Base-by-base conservation (phyloP, 352 stramenopile species). In the Globisporangium middletonii region DNA sequence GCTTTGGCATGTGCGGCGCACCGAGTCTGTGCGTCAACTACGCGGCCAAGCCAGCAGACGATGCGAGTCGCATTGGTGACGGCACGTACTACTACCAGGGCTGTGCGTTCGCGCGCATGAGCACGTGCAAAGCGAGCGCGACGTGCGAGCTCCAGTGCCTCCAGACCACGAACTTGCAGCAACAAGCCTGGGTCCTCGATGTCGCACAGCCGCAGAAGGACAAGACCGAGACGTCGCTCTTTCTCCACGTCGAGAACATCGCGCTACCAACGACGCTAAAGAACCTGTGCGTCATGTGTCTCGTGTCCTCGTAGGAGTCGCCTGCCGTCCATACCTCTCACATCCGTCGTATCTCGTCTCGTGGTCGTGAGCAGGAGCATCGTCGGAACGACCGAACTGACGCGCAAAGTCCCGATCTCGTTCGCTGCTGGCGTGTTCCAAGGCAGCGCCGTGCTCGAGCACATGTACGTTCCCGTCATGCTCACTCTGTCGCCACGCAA, bases 81-180 rank as follows among this genome's bases (percentile, higher is more conserved):
- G 75, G 71, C 18, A 75, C 72, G 51, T 88, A 86, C 55, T 87
- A 88, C 62, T 82, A 77, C 57, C 69, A 73, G 7, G 81, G 81
- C 7, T 91, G 81, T 51, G 64, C 71, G 44, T 69, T 72, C 16
- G 64, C 75, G 4, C 64, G 59, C 13, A 83, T 86, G 64, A 54
- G 62, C 33, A 73, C 79, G 57, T 91, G 81, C 65, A 62, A 77
- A 26, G 56, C 64, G 28, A 73, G 78, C 37, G 72, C 78, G 4
- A 77, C 74, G 15, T 91, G 81, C 54, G 69, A 91, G 58, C 38
- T 89, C 48, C 81, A 91, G 67, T 91, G 81, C 41, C 60, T 91
- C 27, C 69, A 81, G 52, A 70, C 66, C 8, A 64, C 66, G 33
- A 76, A 73, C 46, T 54, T 55, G 41, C 53, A 47, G 27, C 62